Evolutionary conservation across 2,329 filamentous ascomycete genomes (phyloP).

Genomic region (Colletotrichum scovillei): DNA sequence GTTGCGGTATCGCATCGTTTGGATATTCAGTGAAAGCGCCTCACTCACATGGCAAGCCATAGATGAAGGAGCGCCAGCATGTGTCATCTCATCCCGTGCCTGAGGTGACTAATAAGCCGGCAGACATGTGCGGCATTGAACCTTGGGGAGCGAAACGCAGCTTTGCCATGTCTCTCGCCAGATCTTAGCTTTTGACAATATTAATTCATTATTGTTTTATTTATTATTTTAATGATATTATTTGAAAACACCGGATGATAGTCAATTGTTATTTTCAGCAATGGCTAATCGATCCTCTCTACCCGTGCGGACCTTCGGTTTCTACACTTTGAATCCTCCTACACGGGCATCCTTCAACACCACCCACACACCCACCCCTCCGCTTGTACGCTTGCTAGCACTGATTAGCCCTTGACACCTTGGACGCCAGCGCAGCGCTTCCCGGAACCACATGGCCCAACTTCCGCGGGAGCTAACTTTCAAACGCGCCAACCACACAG

Average conservation of each 20-base stretch:
- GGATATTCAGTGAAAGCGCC: neutral
- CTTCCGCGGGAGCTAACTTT: conserved; percentile 7
- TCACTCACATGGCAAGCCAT: neutral
- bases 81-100: conserved; percentile 25
- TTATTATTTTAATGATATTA: neutral
- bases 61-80: neutral
- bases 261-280: conserved; percentile 16
- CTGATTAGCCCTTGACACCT: neutral
- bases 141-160: neutral
- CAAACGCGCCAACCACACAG: conserved; percentile 18
- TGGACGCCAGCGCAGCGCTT: neutral
- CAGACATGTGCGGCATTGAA: neutral
- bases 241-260: conserved; percentile 17
- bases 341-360: conserved; percentile 9
- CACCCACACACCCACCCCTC: neutral
- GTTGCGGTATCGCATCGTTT: neutral
- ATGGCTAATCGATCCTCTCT: conserved; percentile 12
- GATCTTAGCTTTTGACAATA: neutral
- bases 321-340: neutral
- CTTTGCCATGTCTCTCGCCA: neutral
- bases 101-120: conserved; percentile 13
- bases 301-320: conserved; percentile 11
- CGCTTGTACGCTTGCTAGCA: neutral
- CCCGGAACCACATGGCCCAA: conserved; percentile 31
- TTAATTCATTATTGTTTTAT: neutral